Evolutionary conservation across 306 rosid species (phyloP), one percentile per base, ranked within the genome.

Genomic region (Hippophae gyantsensis): DNA sequence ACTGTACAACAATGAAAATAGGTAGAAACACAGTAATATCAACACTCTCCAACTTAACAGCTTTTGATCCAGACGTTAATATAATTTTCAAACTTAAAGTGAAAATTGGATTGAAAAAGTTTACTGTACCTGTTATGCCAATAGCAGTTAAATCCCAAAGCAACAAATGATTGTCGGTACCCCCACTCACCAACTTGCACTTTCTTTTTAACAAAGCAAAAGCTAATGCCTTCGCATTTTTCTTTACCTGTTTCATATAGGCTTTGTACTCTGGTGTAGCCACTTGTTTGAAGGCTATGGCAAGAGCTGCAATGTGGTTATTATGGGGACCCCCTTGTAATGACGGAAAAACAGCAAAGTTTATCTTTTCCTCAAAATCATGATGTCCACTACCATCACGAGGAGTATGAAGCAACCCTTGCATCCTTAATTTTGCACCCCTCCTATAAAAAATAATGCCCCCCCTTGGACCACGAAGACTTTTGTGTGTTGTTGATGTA

Each of bases 291-390:
- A 89, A 77, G 64, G 95, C 86, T 66, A 86, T 65, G 59, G 94
- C 86, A 63, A 86, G 95, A 42, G 97, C 97, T 70, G 95, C 88
- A 75, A 82, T 78, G 73, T 80, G 84, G 69, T 84, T 89, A 61
- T 86, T 86, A 74, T 90, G 94, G 26, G 95, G 97, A 60, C 90
- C 97, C 73, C 95, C 97, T 81, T 86, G 95, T 66, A 90, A 73
- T 2, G 89, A 77, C 52, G 89, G 87, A 63, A 82, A 86, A 14
- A 86, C 73, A 5, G 95, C 84, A 53, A 86, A 86, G 82, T 75
- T 86, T 70, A 90, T 80, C 87, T 75, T 86, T 72, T 84, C 95
- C 82, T 84, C 95, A 46, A 73, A 80, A 69, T 82, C 86, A 73
- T 80, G 82, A 55, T 68, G 65, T 48, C 54, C 67, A 64, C 43